These are phyloP conservation scores for Aspergillus ostianus DNA, from an alignment of 495 filamentous ascomycete species.

Conservation along the genomic window DNA sequence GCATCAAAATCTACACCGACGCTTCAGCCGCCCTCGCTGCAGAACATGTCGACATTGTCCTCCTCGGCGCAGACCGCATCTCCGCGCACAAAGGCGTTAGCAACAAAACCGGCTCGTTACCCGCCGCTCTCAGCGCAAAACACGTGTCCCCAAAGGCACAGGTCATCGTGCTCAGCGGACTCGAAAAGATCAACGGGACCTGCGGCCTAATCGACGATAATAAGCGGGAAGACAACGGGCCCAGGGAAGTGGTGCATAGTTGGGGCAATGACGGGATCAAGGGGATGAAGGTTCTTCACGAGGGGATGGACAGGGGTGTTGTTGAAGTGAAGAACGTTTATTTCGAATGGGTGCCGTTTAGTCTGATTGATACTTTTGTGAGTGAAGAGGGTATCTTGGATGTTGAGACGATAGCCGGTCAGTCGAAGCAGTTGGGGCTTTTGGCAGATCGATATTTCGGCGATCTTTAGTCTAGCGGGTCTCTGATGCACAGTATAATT, in stretches of 20 bases:
- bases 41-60: slow-evolving; percentile 45
- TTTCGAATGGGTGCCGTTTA: slow-evolving; percentile 63
- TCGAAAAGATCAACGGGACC: slow-evolving; percentile 57
- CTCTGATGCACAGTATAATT: not conserved
- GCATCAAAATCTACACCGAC: slow-evolving; percentile 57
- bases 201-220: slow-evolving; percentile 34
- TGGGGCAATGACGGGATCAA: slow-evolving; percentile 41
- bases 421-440: slow-evolving; percentile 27
- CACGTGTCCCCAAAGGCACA: slow-evolving; percentile 40
- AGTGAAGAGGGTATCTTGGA: slow-evolving; percentile 49
- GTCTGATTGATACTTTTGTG: slow-evolving; percentile 54
- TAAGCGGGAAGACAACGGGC: slow-evolving; percentile 50
- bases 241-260: slow-evolving; percentile 40
- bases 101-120: slow-evolving; percentile 66
- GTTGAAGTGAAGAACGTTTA: slow-evolving; percentile 56
- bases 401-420: slow-evolving; percentile 27
- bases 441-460: slow-evolving; percentile 34
- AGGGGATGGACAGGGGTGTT: slow-evolving; percentile 1
- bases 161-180: slow-evolving; percentile 54
- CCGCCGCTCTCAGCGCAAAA: slow-evolving; percentile 51
- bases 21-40: slow-evolving; percentile 56
- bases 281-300: slow-evolving; percentile 23
- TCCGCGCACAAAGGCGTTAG: slow-evolving; percentile 51
- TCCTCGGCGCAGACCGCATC: slow-evolving; percentile 65
- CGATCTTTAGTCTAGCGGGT: slow-evolving; percentile 20